Evolutionary conservation across 1,284 basidiomycete genomes (phyloP).

Genomic region (Mycena sp.): DNA sequence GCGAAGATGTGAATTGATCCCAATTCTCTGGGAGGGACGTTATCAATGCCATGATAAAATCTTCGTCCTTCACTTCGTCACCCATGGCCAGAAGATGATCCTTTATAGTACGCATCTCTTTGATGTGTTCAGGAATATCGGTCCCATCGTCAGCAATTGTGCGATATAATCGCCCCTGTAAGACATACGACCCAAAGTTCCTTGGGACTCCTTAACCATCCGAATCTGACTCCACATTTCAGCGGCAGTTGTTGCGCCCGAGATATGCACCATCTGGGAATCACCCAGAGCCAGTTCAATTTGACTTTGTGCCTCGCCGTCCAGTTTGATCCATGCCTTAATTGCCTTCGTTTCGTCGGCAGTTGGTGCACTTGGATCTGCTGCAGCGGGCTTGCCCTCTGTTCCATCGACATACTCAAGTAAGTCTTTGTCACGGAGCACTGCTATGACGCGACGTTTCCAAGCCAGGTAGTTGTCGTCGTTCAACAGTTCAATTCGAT

Average conservation of each 20-base stretch:
- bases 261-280: slow-evolving; percentile 8
- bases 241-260: not conserved
- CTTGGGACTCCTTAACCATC: not conserved
- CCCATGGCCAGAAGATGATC: not conserved
- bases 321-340: slow-evolving; percentile 25
- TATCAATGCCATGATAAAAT: not conserved
- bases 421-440: too few species aligned
- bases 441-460: too few species aligned
- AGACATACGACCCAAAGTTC: not conserved
- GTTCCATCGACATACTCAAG: slow-evolving; percentile 32
- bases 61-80: not conserved
- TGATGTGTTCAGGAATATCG: too few species aligned
- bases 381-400: slow-evolving; percentile 10
- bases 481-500: slow-evolving; percentile 4
- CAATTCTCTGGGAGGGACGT: too few species aligned
- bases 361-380: slow-evolving; percentile 2
- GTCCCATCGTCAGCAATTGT: slow-evolving; percentile 1
- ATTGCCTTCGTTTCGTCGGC: slow-evolving; percentile 22
- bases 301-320: not conserved
- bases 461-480: slow-evolving; percentile 5
- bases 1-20: not conserved
- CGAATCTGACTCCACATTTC: slow-evolving; percentile 2
- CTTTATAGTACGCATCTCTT: too few species aligned
- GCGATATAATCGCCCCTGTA: not conserved
- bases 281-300: not conserved